phyloP scores from a whole-genome alignment of 2,329 filamentous ascomycete species.

The Nemania sp. region DNA sequence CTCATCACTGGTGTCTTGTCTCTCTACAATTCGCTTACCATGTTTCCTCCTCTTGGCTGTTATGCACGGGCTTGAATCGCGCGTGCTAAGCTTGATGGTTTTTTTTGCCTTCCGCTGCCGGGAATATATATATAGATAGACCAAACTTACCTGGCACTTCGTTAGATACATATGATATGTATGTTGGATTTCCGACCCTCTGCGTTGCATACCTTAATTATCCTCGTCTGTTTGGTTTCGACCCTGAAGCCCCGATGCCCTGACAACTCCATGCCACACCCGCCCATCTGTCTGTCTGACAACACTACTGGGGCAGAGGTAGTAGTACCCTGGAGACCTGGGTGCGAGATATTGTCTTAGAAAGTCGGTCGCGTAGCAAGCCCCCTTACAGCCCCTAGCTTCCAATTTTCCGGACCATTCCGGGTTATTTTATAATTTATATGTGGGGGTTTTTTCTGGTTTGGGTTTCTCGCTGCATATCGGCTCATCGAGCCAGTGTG shows the following conservation, averaged over 20 bases:
- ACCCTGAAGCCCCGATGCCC: neutral
- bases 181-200: neutral
- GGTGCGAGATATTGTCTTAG: slow-evolving; percentile 7
- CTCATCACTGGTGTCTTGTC: neutral
- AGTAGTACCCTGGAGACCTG: neutral
- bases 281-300: neutral
- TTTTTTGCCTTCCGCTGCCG: neutral
- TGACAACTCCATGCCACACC: neutral
- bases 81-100: slow-evolving; percentile 16
- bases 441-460: neutral
- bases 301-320: neutral
- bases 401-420: neutral
- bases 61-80: slow-evolving; percentile 20
- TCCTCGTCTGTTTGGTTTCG: neutral
- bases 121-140: neutral
- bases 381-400: too few relatives aligned
- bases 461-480: neutral
- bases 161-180: neutral
- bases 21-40: neutral
- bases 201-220: neutral
- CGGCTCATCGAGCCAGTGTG: neutral
- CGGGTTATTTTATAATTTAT: neutral
- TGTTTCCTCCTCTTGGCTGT: neutral
- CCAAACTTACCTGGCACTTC: neutral
- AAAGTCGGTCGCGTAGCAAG: neutral